Conservation (phyloP, 345 rosid genomes). For the Cardamine resedifolia region DNA sequence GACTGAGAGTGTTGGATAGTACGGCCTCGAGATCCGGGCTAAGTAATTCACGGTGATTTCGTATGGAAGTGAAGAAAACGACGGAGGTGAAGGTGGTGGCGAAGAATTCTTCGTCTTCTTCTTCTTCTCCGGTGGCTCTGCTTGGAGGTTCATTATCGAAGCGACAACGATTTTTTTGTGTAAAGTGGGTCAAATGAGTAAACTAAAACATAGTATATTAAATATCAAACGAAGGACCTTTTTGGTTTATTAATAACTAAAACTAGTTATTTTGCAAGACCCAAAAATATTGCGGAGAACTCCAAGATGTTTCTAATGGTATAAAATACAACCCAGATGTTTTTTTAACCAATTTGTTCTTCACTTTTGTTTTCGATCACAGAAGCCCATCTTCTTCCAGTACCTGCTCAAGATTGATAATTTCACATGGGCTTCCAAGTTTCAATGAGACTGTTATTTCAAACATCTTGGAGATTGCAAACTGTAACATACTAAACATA, state of each 20-base stretch:
- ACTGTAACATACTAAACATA: neutral
- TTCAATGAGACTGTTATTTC: neutral
- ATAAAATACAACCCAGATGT: neutral
- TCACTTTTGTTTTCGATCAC: neutral
- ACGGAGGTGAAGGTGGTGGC: neutral
- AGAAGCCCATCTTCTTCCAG: neutral
- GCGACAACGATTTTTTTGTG: neutral
- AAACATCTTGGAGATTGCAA: neutral
- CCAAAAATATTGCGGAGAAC: neutral
- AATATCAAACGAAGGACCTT: too few species aligned
- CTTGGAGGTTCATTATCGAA: neutral
- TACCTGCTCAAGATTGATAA: neutral
- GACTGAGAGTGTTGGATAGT: neutral
- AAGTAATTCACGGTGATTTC: neutral
- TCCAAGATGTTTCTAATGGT: neutral
- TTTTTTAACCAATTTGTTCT: neutral
- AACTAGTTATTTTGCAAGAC: neutral
- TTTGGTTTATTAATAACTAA: too few species aligned
- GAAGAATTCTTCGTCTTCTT: neutral
- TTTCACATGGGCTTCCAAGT: neutral
- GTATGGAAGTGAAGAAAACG: neutral
- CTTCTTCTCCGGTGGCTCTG: slow-evolving; percentile 10
- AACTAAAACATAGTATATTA: neutral
- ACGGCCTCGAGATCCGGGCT: neutral
- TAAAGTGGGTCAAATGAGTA: too few species aligned